phyloP scores from a whole-genome alignment of 768 basidiomycete genomes.

The Suillus cothurnatus region DNA sequence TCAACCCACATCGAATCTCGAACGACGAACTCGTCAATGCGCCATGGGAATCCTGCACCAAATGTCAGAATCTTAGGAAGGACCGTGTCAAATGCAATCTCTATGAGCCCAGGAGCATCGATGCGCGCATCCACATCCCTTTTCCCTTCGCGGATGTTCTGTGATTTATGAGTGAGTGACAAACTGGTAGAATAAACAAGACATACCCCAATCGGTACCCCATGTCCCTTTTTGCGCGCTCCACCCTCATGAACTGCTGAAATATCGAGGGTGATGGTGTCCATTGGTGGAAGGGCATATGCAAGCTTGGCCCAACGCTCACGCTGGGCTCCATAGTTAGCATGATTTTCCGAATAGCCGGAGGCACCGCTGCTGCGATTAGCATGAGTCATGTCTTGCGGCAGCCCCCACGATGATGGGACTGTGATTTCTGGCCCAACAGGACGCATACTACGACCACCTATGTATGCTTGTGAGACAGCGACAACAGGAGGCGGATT shows the following conservation, averaged over 20 bases:
- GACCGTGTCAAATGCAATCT: background rate
- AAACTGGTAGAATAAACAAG: background rate
- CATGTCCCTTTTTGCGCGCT: background rate
- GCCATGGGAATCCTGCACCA: background rate
- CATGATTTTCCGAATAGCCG: slow-evolving; percentile 9
- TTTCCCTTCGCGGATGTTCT: slow-evolving; percentile 13
- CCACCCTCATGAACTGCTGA: slow-evolving; percentile 2
- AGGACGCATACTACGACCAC: too few relatives aligned
- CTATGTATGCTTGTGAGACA: too few relatives aligned
- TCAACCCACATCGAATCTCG: slow-evolving; percentile 8
- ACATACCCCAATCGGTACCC: background rate
- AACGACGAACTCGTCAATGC: background rate
- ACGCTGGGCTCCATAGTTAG: background rate
- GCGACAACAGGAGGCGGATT: slow-evolving; percentile 9
- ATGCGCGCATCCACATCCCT: slow-evolving; percentile 9
- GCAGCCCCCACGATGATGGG: background rate
- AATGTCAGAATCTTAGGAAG: background rate
- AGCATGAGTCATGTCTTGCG: background rate
- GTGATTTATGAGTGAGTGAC: background rate
- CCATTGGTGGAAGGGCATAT: slow-evolving; percentile 5
- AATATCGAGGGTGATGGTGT: slow-evolving; percentile 10
- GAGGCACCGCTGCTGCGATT: too few relatives aligned
- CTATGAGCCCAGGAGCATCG: background rate
- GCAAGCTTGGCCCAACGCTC: slow-evolving; percentile 4
- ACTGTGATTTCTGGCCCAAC: background rate